A percentile compares a stretch with the other conserved stretches of the same genome.
phyloP scores from a whole-genome alignment of 306 rosid species.

The Corylus americana region DNA sequence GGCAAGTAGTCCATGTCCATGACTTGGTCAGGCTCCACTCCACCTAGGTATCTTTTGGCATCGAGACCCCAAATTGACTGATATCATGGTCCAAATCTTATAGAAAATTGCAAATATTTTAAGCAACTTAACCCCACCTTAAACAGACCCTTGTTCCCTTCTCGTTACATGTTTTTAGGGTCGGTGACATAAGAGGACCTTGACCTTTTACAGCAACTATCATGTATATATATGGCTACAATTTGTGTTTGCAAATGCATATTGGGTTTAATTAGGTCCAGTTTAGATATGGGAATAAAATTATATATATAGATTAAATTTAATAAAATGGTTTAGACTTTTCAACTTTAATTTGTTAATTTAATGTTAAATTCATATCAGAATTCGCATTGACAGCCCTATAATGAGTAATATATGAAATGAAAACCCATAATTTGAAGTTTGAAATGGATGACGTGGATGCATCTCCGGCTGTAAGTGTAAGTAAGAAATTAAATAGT shows the following conservation, averaged over 20 bases:
- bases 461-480: neutral
- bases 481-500: neutral
- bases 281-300: too few species aligned
- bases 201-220: conserved; percentile 17
- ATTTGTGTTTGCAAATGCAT: too few species aligned
- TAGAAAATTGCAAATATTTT: neutral
- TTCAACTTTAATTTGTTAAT: neutral
- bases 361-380: too few species aligned
- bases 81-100: conserved; percentile 16
- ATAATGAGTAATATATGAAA: too few species aligned
- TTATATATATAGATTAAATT: too few species aligned
- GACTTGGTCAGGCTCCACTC: conserved; percentile 18
- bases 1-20: neutral
- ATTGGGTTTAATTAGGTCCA: too few species aligned
- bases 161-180: conserved; percentile 42
- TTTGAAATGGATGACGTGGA: neutral
- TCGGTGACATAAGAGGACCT: conserved; percentile 37
- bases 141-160: conserved; percentile 28
- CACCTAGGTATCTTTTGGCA: conserved; percentile 26
- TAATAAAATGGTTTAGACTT: neutral
- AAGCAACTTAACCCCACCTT: conserved; percentile 11
- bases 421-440: neutral
- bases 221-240: too few species aligned
- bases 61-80: conserved; percentile 62
- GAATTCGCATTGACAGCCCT: too few species aligned